These are phyloP conservation scores for Dorcoceras hygrometricum DNA, from an alignment of 257 asterid species.

Conservation along the genomic window DNA sequence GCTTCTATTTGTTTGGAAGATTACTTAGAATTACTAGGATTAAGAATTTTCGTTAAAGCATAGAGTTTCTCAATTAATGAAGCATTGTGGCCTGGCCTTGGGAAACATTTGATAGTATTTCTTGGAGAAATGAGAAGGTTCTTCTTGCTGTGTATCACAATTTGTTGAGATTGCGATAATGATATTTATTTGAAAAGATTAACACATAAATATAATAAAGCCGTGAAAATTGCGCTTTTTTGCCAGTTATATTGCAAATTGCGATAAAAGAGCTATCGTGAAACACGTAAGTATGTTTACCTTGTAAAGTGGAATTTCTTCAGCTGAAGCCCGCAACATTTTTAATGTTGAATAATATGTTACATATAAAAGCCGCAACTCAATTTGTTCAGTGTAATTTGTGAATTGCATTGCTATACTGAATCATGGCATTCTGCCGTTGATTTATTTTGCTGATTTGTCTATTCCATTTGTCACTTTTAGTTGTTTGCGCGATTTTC, in stretches of 20 bases:
- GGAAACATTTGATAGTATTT: background rate
- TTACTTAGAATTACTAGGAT: background rate
- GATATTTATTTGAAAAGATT: too few species aligned
- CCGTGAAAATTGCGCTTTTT: background rate
- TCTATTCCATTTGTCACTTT: conserved; percentile 13
- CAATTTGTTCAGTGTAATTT: conserved; percentile 9
- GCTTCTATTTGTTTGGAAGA: background rate
- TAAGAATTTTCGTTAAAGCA: background rate
- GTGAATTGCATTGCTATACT: conserved; percentile 7
- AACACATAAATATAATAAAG: too few species aligned
- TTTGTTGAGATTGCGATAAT: background rate
- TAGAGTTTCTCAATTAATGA: background rate
- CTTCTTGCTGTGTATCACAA: background rate
- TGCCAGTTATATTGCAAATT: too few species aligned
- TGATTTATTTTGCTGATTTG: background rate
- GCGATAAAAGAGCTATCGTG: background rate
- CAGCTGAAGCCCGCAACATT: background rate
- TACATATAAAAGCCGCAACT: background rate
- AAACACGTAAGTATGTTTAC: background rate
- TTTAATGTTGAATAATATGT: too few species aligned
- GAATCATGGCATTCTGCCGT: background rate
- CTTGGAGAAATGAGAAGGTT: background rate
- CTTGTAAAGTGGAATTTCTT: background rate
- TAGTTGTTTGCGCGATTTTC: conserved; percentile 30
- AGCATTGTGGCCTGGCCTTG: background rate